Base-by-base conservation (phyloP, 129 eudicot species). In the Arctium lappa region DNA sequence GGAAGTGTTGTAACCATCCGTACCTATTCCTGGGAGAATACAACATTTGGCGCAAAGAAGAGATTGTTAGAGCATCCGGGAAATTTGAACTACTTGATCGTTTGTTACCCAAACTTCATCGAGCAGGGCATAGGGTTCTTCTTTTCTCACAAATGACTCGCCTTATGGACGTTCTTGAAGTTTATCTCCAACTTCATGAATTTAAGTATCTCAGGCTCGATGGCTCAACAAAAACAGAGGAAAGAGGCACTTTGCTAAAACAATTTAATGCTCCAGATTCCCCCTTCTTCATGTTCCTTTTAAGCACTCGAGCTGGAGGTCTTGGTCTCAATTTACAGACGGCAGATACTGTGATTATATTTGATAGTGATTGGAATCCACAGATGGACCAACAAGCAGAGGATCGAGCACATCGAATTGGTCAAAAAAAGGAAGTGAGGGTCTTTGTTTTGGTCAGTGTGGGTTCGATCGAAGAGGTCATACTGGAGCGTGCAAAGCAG, bases 311-410 rank as follows among this genome's bases (percentile, higher is more conserved):
- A 34, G 99, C 99, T 31, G 99, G 99, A 63, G 99, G 99, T 44
- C 95, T 95, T 9, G 99, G 99, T 77, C 88, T 95, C 74, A 95
- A 95, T 86, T 84, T 95, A 56, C 98, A 93, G 85, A 93, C 98
- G 0, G 99, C 99, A 56, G 99, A 95, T 87, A 95, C 99, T n/a
- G 99, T 95, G 48, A 93, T 95, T 56, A 91, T 95, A 31, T 95
- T 93, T 84, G 99, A 95, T 86, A 95, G 99, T 79, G 99, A 95
- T 56, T 95, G 99, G 99, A 95, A 95, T 85, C 99, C 99, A 0
- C 97, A 93, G 75, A 91, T 93, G 95, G 99, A 95, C 79, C 99
- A 91, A 77, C 99, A 95, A 84, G 99, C 99, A 0, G 98, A 93
- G 86, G 99, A 95, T 86, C 88, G 99, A 8, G 99, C 99, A 11